Base-by-base conservation (phyloP, 805 yeast genomes). In the Monosporozyma servazzii region DNA sequence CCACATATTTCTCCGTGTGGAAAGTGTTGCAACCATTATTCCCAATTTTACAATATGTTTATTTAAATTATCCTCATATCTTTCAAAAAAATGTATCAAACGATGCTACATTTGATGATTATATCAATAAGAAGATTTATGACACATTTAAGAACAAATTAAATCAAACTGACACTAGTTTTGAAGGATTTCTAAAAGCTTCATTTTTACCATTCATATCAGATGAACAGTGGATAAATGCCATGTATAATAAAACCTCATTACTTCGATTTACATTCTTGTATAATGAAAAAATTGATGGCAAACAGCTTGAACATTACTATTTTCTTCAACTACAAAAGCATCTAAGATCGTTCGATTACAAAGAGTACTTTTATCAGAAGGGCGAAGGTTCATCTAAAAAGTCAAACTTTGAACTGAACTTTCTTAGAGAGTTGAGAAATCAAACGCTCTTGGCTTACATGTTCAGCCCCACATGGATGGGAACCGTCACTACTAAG, bases 21-120 rank as follows among this genome's bases (percentile, higher is more conserved):
- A 15, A 9, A 11, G 44, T 44, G 17, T 13, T 33, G 37, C 3
- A 33, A 15, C 37, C 17, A 33, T 15, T 33, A 13, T 54, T 4
- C 7, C 58, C 60, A 18, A 18, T 54, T 5, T 21, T 57, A 8
- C 50, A 50, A 13, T 58, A 58, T 45, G 39, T 54, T 18, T 42
- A 40, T 11, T 21, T 30, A n/a, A 58, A 58, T 45, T 55, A 50
- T 43, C 53, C 54, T 1, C 30, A 30, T 23, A 15, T 56, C 2
- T 29, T 48, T 21, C 50, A 53, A 27, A 53, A 53, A 21, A 5
- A 41, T 17, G 36, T 49, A 2, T 40, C 53, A 3, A 44, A 44
- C 11, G 42, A 31, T 51, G 5, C 23, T 49, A 17, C 49, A 40
- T 31, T 50, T 51, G 21, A 51, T 48, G 51, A 52, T 13, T 13